Evolutionary conservation across 1,139 yeast species (phyloP), one percentile per base, ranked within the genome.

Genomic region (Nakaseomyces delphensis): DNA sequence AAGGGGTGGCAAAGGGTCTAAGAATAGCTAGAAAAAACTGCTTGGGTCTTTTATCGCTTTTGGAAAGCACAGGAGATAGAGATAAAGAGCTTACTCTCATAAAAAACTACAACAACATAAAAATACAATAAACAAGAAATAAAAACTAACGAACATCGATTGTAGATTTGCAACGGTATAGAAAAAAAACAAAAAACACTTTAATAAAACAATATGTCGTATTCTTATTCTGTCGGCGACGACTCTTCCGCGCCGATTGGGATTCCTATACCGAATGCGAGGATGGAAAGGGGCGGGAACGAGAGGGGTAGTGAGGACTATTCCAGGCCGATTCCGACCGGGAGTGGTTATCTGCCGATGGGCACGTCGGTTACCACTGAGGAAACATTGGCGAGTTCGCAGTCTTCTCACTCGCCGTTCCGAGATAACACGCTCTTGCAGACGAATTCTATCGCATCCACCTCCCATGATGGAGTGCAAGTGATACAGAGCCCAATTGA

Each of bases 271-370:
- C 37, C 37, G 37, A 16, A 19, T 18, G 23, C 35, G 21, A 31
- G 37, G 28, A 33, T 14, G 9, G 37, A 16, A n/a, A n/a, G 5
- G n/a, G 18, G 11, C 4, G 32, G 24, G 24, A 18, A 19, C n/a
- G 14, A 24, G 36, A 32, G 36, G 13, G n/a, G 28, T 4, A 8
- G 9, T n/a, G 28, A 13, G 15, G 37, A 21, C 6, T 21, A 21
- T 14, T 3, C 28, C 4, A 33, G 37, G 9, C 27, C 27, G 8
- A 21, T 27, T 10, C 25, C 37, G 16, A 31, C 6, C 7, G 27
- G 37, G 16, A 33, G 37, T 21, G 37, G 37, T 16, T 33, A 33
- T 33, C 37, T 33, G 25, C 37, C 37, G 37, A 33, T 33, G 37
- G 37, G 37, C 16, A 33, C 37, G 5, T 33, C 37, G 5, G 37